Evolutionary conservation across 2,329 filamentous ascomycete species (phyloP), one percentile per base, ranked within the genome.

Genomic region (Sordariomycetes sp.): DNA sequence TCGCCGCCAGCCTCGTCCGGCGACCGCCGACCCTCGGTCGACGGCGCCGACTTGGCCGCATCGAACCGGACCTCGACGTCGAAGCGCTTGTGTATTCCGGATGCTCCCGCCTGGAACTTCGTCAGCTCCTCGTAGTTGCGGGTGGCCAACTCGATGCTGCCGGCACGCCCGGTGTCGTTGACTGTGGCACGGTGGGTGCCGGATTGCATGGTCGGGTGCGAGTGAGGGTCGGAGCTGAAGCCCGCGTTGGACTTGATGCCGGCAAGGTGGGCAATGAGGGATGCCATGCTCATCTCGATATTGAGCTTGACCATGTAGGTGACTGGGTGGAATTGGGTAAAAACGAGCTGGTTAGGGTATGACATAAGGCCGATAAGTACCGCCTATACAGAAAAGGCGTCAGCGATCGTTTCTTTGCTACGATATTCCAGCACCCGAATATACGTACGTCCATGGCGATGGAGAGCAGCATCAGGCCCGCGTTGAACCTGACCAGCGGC

Each of bases 251-350:
- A 15, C 50, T 32, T 15, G 28, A 52, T 13, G 22, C 15, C 50
- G 13, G 67, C 67, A 22, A 74, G 66, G 55, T 70, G 71, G 42
- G 65, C 72, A 60, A 79, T 79, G 25, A 79, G 71, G 39, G 74
- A 72, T 54, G 76, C 75, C 75, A 79, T 78, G 13, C 72, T 72
- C 71, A 79, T 74, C 62, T 79, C 76, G 60, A 79, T 79, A 61
- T 79, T 75, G 42, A 79, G 69, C 58, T 79, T 79, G 53, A 78
- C 74, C n/a, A 74, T 70, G 61, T 78, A 79, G 13, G 75, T 76
- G 3, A 79, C 66, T 0, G 76, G 76, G 57, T 78, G 75, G 62
- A 79, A 76, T 62, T 77, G 75, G 59, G 77, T 72, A 60, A 52
- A 68, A n/a, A 70, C 66, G 20, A 63, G 59, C 59, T 68, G 66